These are phyloP conservation scores for Venturia carpophila DNA, from an alignment of 2,329 filamentous ascomycete species.

Conservation along the genomic window DNA sequence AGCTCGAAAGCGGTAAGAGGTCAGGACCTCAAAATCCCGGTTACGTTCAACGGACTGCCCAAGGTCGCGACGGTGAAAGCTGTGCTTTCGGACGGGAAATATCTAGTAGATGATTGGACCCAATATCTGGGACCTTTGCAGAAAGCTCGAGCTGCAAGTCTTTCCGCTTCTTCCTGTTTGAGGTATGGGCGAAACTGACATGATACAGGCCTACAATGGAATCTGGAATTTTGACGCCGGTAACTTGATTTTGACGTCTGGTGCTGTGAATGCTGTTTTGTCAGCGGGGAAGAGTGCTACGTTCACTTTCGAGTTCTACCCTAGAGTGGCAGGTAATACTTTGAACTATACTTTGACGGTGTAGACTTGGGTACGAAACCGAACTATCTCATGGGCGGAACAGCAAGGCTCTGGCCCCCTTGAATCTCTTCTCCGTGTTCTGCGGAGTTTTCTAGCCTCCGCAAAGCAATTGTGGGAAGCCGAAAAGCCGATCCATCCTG, in stretches of 20 bases:
- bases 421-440: too few species aligned
- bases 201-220: conserved; percentile 37
- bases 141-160: conserved; percentile 30
- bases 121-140: conserved; percentile 46
- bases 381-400: too few species aligned
- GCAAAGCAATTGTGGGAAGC: too few species aligned
- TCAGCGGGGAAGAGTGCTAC: conserved; percentile 37
- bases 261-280: conserved; percentile 41
- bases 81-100: conserved; percentile 40
- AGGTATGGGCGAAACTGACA: neutral
- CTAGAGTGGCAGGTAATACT: conserved; percentile 42
- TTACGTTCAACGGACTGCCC: conserved; percentile 46
- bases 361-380: conserved; percentile 19
- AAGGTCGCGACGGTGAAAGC: conserved; percentile 46
- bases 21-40: conserved; percentile 41
- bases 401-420: too few species aligned
- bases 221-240: conserved; percentile 46
- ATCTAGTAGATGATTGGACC: conserved; percentile 51
- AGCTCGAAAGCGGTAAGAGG: conserved; percentile 30
- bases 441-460: too few species aligned
- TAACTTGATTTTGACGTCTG: conserved; percentile 40
- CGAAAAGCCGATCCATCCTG: too few species aligned
- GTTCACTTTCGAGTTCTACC: conserved; percentile 51
- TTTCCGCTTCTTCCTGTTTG: neutral
- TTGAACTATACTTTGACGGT: conserved; percentile 43